A percentile compares a stretch with the other conserved stretches of the same genome.
Evolutionary conservation across 768 basidiomycete species (phyloP).

Genomic region (Suillus brevipes): DNA sequence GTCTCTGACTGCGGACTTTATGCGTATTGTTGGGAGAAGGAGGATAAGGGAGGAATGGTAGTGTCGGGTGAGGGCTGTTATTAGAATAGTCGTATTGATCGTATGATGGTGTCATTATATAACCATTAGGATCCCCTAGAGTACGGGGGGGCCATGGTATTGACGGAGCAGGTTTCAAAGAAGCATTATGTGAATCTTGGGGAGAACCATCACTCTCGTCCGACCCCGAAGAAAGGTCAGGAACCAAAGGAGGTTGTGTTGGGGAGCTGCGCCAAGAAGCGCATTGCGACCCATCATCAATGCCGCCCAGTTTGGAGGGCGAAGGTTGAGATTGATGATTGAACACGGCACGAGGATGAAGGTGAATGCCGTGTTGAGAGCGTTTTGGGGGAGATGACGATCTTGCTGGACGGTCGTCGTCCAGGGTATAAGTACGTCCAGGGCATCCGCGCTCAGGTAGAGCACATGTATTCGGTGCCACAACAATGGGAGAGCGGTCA

Average conservation of each 20-base stretch:
- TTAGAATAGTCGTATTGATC: slow-evolving; percentile 10
- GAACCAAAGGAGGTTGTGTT: slow-evolving; percentile 51
- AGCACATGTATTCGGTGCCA: slow-evolving; percentile 69
- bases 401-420: slow-evolving; percentile 30
- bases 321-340: slow-evolving; percentile 7
- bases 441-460: slow-evolving; percentile 80
- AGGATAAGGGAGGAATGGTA: slow-evolving; percentile 12
- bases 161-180: slow-evolving; percentile 23
- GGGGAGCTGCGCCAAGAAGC: slow-evolving; percentile 16
- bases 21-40: slow-evolving; percentile 10
- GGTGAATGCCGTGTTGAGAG: slow-evolving; percentile 36
- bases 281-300: slow-evolving; percentile 16
- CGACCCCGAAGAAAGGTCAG: slow-evolving; percentile 60
- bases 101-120: neutral
- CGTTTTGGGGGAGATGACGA: slow-evolving; percentile 17
- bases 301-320: slow-evolving; percentile 2
- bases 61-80: slow-evolving; percentile 5
- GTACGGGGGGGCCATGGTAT: slow-evolving; percentile 17
- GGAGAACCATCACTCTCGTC: slow-evolving; percentile 63
- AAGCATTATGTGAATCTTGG: slow-evolving; percentile 25
- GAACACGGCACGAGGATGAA: slow-evolving; percentile 47
- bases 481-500: slow-evolving; percentile 79
- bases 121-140: slow-evolving; percentile 14
- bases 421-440: slow-evolving; percentile 63
- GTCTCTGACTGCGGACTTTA: slow-evolving; percentile 16